Base-by-base conservation (phyloP, 805 yeast genomes). In the Metschnikowia dekortorum region DNA sequence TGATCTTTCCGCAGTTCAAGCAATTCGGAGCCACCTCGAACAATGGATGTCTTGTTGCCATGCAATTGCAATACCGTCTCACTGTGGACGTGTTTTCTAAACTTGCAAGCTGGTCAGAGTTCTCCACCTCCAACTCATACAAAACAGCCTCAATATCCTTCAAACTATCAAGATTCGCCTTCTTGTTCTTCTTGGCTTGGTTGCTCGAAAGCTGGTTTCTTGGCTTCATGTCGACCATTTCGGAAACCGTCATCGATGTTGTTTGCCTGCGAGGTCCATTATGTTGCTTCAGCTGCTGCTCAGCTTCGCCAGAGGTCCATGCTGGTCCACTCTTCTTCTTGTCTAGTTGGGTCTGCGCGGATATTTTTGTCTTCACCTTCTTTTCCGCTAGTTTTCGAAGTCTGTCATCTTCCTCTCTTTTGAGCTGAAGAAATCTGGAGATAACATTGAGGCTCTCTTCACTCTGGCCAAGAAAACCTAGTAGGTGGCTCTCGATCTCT, bases 21-120 rank as follows among this genome's bases (percentile, higher is more conserved):
- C 99, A 94, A 64, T 94, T 94, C 0, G 99, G 98, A 2, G 95
- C 94, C 55, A 86, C 78, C 50, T 88, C 95, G 54, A 89, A 86
- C 31, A 94, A 69, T 3, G 97, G 96, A 62, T 94, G 99, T 52
- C 87, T 73, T 0, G 86, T 80, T 1, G 92, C 97, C 82, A 85
- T 87, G 62, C 98, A 91, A 54, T 85, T 80, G 63, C 98, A 91
- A 4, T 59, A 62, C 16, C 72, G 63, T 53, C 62, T 48, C 59
- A 56, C 47, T 6, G 44, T 16, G 9, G 52, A 49, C 9, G 52
- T 31, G 32, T 39, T 46, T 10, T 37, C 44, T 8, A 42, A 11
- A 33, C 32, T 42, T 9, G 36, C 16, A n/a, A 39, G 22, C 8
- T 34, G 44, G 33, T 49, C 54, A 2, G 54, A 61, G 28, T 44